Evolutionary conservation across 805 yeast species (phyloP), one percentile per base, ranked within the genome.

Genomic region (Yarrowia deformans): DNA sequence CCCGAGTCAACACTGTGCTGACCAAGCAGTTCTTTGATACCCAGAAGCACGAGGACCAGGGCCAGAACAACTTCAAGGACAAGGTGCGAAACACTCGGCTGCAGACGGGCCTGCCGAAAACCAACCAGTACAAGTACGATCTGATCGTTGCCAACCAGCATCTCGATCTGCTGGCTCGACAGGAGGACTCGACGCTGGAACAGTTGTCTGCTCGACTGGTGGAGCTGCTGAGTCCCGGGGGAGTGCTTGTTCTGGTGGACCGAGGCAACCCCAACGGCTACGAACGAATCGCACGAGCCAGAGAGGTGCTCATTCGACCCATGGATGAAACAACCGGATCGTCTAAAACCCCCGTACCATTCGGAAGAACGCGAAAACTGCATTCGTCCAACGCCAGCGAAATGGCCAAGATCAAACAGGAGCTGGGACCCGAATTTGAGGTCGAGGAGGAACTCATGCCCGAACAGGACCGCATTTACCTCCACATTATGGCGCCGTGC

Each of bases 181-280:
- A 83, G 69, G 90, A 89, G 73, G 95, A 96, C 0, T 81, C 83
- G 19, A 89, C 91, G 72, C 88, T 91, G 5, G 98, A 93, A 77
- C 82, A 83, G 29, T 88, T 84, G 67, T 74, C 91, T 10, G 87
- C 88, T 71, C 81, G 82, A 70, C 81, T 90, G 42, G 80, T 93
- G 32, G 81, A 83, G 18, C 79, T 90, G 18, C 79, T 93, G 56
- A 84, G 86, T 16, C 97, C 97, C 0, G 85, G 86, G 12, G 99
- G 98, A 0, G 88, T 88, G 70, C 78, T 94, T 13, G 88, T 93
- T 1, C 76, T 95, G 1, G 79, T 93, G 2, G 98, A 95, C 79
- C 83, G 97, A 71, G 99, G 99, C 2, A 90, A 90, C 69, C 91
- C 98, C 0, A 75, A 88, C 40, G 98, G 98, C 0, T 91, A 91